Conservation (phyloP, 2,329 filamentous ascomycete genomes). For the Knufia petricola region DNA sequence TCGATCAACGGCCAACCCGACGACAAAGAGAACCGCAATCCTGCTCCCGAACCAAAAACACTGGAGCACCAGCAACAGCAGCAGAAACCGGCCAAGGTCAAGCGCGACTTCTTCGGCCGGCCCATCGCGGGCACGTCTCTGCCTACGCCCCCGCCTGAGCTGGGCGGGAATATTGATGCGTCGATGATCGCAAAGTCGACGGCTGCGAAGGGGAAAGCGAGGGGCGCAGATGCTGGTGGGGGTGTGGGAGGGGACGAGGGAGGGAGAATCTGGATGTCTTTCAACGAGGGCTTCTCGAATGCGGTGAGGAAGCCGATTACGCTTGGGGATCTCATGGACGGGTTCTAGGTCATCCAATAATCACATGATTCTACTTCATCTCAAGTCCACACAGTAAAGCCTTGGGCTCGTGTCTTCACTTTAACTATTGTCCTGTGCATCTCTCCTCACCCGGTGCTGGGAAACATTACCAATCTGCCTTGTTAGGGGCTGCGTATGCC, state of each 20-base stretch:
- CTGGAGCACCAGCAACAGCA: conserved; percentile 16
- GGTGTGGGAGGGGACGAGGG: conserved; percentile 33
- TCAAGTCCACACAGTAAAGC: no score
- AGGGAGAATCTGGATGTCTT: conserved; percentile 73
- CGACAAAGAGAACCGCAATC: conserved; percentile 27
- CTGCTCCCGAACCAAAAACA: no score
- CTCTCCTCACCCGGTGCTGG: no score
- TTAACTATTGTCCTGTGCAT: no score
- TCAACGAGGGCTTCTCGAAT: conserved; percentile 84
- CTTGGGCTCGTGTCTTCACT: no score
- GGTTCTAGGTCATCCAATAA: no score
- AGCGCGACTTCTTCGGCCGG: conserved; percentile 79
- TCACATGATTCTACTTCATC: no score
- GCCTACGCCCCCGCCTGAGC: conserved; percentile 23
- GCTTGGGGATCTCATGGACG: conserved; percentile 62
- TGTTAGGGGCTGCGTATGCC: no score
- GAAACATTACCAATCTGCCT: no score
- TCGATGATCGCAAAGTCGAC: conserved; percentile 15
- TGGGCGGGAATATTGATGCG: conserved; percentile 28
- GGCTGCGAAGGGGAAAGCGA: conserved; percentile 24
- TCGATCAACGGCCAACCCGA: conserved; percentile 14
- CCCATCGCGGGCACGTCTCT: conserved; percentile 39
- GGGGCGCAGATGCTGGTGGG: conserved; percentile 6
- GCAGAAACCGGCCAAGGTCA: conserved; percentile 37
- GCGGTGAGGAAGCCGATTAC: conserved; percentile 82